Base-by-base conservation (phyloP, 2,329 filamentous ascomycete genomes). In the Xylariaceae sp. region DNA sequence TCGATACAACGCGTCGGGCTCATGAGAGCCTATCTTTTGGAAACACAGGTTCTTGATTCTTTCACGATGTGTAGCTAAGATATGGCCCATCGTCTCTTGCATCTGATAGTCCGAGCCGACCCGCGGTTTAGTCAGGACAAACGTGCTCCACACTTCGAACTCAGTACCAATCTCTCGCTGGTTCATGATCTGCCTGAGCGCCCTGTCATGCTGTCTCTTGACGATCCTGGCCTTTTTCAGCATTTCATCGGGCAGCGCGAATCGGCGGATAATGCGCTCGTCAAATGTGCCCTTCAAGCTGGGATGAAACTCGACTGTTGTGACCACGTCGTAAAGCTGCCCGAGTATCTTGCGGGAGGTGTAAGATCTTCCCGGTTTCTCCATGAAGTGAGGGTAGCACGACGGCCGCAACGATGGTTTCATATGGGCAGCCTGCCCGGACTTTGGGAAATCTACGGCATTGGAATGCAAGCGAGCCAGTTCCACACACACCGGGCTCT, bases 401-500 rank as follows among this genome's bases (percentile, higher is more conserved):
- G 64, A 74, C 0, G 88, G 84, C n/a, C 76, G 74, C 3, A 94
- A 73, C 0, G 77, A 73, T 40, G 74, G 72, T 5, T 76, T 74
- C 75, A 95, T 87, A 26, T 78, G 72, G 0, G 91, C 92, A 0
- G 88, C 81, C 7, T 86, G 79, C 0, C 94, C 94, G 1, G 89
- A 92, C 73, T 99, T 99, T 44, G 89, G 85, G 67, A 94, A 99
- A 69, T 99, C 94, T 0, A 99, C 94, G 0, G 94, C 92, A 62
- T 85, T 84, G 0, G 94, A 97, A 68, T 99, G 94, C 2, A 97
- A 74, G 6, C 80, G 74, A 2, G 92, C 91, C 3, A 97, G 76
- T 49, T 84, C 74, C 0, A 94, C 71, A 80, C 91, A 97, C 55
- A 80, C 84, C 0, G 74, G 62, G 59, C 85, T 78, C 61, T 84